Evolutionary conservation across 2,329 filamentous ascomycete genomes (phyloP), one percentile per base, ranked within the genome.

Genomic region (Verticillium nonalfalfae): DNA sequence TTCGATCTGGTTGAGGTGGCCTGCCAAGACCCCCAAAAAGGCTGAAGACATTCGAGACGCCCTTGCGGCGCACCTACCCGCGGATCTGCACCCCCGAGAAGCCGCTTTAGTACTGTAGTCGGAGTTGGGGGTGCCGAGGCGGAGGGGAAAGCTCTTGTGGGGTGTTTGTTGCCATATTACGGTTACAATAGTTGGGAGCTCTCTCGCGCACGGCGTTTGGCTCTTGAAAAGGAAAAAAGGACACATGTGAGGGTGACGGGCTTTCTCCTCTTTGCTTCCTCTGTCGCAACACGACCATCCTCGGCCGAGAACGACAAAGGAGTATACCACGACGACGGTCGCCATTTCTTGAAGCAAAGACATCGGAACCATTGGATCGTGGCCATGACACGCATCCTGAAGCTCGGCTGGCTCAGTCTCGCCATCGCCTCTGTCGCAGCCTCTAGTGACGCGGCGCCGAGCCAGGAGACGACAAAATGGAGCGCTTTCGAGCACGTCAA

Each of bases 401-500:
- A n/a, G 31, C 31, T 56, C 26, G 26, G 54, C 54, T 56, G 31
- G 54, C 26, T 35, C 26, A 56, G 54, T 35, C 45, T 52, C 45
- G 45, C 45, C 15, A 45, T 58, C 14, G 57, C 39, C 39, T 58
- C 57, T 11, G 26, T 45, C 11, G 39, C 39, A 26, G 45, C 57
- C 31, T 39, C 57, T 15, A 26, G 11, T 14, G 38, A 40, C 10
- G 36, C 57, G 2, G n/a, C 10, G 26, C 45, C 45, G 18, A n/a
- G 18, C 10, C 45, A 52, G n/a, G 58, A 59, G 34, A 45, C 50
- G 10, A 39, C 50, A 18, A 52, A 33, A 33, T 59, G 58, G 58
- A 35, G 26, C 15, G 58, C 58, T 7, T 59, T 35, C 18, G 45
- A 59, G 45, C 61, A 63, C 45, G 58, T 58, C 33, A 52, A 55